These are phyloP conservation scores for Pseudophaeomoniella oleicola DNA, from an alignment of 2,329 filamentous ascomycete species.

Conservation along the genomic window DNA sequence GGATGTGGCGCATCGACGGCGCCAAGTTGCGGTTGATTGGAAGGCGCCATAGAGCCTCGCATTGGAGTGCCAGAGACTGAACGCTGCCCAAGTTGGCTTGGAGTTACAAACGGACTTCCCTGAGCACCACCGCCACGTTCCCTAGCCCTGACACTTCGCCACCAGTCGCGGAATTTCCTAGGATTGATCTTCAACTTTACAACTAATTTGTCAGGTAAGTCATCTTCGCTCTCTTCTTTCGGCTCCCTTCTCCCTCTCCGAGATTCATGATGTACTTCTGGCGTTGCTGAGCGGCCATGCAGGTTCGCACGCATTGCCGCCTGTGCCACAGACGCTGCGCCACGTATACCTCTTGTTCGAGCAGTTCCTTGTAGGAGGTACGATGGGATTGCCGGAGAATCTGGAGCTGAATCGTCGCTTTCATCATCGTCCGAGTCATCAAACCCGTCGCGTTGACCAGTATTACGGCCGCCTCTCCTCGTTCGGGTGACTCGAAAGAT, in stretches of 20 bases:
- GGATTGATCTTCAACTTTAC: conserved; percentile 62
- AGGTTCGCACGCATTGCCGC: conserved; percentile 66
- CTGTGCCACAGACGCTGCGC: conserved; percentile 73
- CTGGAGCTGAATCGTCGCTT: conserved; percentile 72
- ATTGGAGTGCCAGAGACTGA: conserved; percentile 8
- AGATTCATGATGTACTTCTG: conserved; percentile 65
- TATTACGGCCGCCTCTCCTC: conserved; percentile 37
- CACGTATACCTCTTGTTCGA: conserved; percentile 75
- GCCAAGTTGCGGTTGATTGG: conserved; percentile 23
- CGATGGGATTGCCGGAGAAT: conserved; percentile 64
- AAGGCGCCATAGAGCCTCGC: conserved; percentile 15
- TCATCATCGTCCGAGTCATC: conserved; percentile 85
- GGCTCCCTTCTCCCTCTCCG: conserved; percentile 52
- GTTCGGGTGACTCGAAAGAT: conserved; percentile 67
- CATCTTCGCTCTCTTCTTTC: conserved; percentile 66
- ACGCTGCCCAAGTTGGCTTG: conserved; percentile 33
- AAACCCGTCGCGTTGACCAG: conserved; percentile 41
- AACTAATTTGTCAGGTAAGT: conserved; percentile 45
- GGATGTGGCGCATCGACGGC: conserved; percentile 30
- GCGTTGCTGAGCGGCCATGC: conserved; percentile 72
- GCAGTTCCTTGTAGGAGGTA: conserved; percentile 61
- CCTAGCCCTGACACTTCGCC: conserved; percentile 39
- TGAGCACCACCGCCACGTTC: conserved; percentile 21
- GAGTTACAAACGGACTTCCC: conserved; percentile 28
- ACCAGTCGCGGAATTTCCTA: conserved; percentile 52